A percentile compares a stretch with the other conserved stretches of the same genome.
phyloP scores from a whole-genome alignment of 140 eudicot species.

The Flaveria floridana region DNA sequence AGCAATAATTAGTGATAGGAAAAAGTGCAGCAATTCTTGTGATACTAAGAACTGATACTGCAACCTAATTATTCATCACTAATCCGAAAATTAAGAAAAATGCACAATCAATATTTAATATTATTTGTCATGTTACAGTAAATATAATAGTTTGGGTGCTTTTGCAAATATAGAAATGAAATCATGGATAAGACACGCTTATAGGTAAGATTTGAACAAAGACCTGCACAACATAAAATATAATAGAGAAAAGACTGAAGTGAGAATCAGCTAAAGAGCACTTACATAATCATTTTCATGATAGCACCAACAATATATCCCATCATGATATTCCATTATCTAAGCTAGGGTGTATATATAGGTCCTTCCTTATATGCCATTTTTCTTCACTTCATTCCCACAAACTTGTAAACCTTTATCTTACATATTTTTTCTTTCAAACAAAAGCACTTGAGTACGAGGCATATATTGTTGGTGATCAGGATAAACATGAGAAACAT shows the following conservation, averaged over 20 bases:
- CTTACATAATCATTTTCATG: slow-evolving; percentile 40
- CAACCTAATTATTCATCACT: too few species aligned
- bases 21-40: too few species aligned
- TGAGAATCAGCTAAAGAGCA: slow-evolving; percentile 44
- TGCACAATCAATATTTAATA: too few species aligned
- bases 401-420: slow-evolving; percentile 19
- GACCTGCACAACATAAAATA: slow-evolving; percentile 29
- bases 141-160: neutral
- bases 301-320: slow-evolving; percentile 50
- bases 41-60: too few species aligned
- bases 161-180: neutral
- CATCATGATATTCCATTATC: slow-evolving; percentile 48
- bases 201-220: slow-evolving; percentile 25
- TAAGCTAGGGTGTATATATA: slow-evolving; percentile 26
- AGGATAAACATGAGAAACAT: slow-evolving; percentile 37
- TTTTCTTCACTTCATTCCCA: slow-evolving; percentile 31
- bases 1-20: too few species aligned
- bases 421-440: neutral
- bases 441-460: slow-evolving; percentile 15
- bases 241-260: slow-evolving; percentile 31
- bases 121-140: too few species aligned
- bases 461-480: slow-evolving; percentile 30
- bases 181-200: slow-evolving; percentile 28
- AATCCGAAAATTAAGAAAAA: too few species aligned
- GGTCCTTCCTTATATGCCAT: slow-evolving; percentile 21